A percentile compares a stretch with the other conserved stretches of the same genome.
These are phyloP conservation scores for Suillus weaverae DNA, from an alignment of 768 basidiomycete genomes.

Conservation along the genomic window DNA sequence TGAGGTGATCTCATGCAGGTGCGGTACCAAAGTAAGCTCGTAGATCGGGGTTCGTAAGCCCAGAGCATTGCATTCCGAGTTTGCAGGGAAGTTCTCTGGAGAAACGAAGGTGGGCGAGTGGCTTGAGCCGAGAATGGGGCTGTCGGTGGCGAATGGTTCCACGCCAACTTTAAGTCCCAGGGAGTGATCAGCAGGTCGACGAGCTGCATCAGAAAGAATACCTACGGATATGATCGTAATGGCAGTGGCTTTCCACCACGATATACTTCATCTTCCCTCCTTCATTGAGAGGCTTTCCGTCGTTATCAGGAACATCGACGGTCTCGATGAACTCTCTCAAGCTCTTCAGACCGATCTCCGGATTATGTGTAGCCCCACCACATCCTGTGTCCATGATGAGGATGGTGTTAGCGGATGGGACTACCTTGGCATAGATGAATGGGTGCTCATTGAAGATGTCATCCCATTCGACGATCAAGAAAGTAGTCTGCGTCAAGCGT, in stretches of 20 bases:
- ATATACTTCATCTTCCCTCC: slow-evolving; percentile 43
- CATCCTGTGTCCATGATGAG: slow-evolving; percentile 58
- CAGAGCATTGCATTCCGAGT: slow-evolving; percentile 47
- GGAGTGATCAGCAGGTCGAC: not conserved
- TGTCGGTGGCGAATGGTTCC: slow-evolving; percentile 51
- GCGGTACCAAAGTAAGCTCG: slow-evolving; percentile 44
- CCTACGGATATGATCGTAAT: slow-evolving; percentile 61
- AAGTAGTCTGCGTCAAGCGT: slow-evolving; percentile 36
- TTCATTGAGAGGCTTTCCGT: slow-evolving; percentile 43
- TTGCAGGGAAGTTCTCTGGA: slow-evolving; percentile 38
- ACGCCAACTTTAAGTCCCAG: slow-evolving; percentile 39
- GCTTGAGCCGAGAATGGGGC: slow-evolving; percentile 48
- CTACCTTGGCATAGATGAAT: slow-evolving; percentile 52
- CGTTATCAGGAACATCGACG: slow-evolving; percentile 43
- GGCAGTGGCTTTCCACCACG: slow-evolving; percentile 53
- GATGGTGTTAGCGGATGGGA: slow-evolving; percentile 39
- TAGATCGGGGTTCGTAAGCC: slow-evolving; percentile 46
- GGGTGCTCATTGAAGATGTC: slow-evolving; percentile 54
- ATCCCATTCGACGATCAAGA: slow-evolving; percentile 51
- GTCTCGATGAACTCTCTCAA: slow-evolving; percentile 52
- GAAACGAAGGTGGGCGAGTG: slow-evolving; percentile 46
- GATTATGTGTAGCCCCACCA: slow-evolving; percentile 46
- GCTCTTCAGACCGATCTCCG: slow-evolving; percentile 40
- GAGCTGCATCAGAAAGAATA: slow-evolving; percentile 5
- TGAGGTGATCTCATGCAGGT: slow-evolving; percentile 36